Conservation (phyloP, 768 basidiomycete genomes). For the Tubosaeta sp. region DNA sequence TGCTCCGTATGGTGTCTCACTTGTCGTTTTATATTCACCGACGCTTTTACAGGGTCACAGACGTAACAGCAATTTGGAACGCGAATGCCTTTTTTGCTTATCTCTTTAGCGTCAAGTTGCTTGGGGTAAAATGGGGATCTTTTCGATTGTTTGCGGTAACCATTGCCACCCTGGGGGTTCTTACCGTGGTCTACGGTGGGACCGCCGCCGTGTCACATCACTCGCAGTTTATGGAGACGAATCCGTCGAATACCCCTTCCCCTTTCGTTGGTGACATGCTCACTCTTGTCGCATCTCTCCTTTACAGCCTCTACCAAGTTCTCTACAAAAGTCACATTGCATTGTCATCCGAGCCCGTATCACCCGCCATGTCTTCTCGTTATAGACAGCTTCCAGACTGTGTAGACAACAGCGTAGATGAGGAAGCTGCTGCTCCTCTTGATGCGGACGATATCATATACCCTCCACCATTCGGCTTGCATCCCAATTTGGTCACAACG, state of each 20-base stretch:
- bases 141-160: slow-evolving; percentile 66
- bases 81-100: slow-evolving; percentile 92
- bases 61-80: slow-evolving; percentile 88
- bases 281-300: slow-evolving; percentile 66
- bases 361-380: slow-evolving; percentile 32
- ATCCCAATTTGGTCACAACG: slow-evolving; percentile 79
- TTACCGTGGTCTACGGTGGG: slow-evolving; percentile 81
- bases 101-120: slow-evolving; percentile 71
- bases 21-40: slow-evolving; percentile 2
- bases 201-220: slow-evolving; percentile 29
- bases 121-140: slow-evolving; percentile 58
- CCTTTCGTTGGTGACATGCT: slow-evolving; percentile 72
- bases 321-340: slow-evolving; percentile 79
- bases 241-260: slow-evolving; percentile 31
- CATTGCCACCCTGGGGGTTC: slow-evolving; percentile 77
- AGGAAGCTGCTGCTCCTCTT: slow-evolving; percentile 13
- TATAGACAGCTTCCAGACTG: slow-evolving; percentile 45
- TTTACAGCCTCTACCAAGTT: slow-evolving; percentile 78
- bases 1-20: slow-evolving; percentile 53
- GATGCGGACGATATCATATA: slow-evolving; percentile 37
- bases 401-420: slow-evolving; percentile 29
- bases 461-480: slow-evolving; percentile 76
- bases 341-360: slow-evolving; percentile 60
- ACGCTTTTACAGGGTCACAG: slow-evolving; percentile 54
- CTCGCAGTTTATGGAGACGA: slow-evolving; percentile 11